A percentile compares a stretch with the other conserved stretches of the same genome.
These are phyloP conservation scores for Protea cynaroides DNA, from an alignment of 164 flowering plant genomes.

Conservation along the genomic window DNA sequence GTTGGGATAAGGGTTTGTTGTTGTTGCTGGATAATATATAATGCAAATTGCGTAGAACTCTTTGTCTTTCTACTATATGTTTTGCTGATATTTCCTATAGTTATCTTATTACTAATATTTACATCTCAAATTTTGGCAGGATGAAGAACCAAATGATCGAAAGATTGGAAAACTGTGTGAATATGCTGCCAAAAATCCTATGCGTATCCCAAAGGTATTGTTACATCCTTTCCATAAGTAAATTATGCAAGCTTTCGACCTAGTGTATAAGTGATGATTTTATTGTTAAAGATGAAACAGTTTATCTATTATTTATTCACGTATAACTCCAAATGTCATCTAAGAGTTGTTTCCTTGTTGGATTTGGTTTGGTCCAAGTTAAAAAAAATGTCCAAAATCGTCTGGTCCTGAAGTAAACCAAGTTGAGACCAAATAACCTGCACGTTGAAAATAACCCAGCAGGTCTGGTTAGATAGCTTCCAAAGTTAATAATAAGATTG, in stretches of 20 bases:
- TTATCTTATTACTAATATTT: background rate
- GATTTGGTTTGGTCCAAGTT: too few relatives aligned
- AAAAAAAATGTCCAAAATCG: too few relatives aligned
- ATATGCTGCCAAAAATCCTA: constrained; percentile 86
- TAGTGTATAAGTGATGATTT: background rate
- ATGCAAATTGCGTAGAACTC: background rate
- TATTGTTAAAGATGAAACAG: background rate
- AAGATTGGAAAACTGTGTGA: constrained; percentile 91
- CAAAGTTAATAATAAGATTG: too few relatives aligned
- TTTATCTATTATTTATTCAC: background rate
- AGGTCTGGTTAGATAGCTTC: too few relatives aligned
- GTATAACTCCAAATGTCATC: too few relatives aligned
- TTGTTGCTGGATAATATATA: too few relatives aligned
- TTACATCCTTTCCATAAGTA: background rate
- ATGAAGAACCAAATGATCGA: constrained; percentile 89
- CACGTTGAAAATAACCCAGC: too few relatives aligned
- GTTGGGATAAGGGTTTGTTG: too few relatives aligned
- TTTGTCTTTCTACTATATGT: background rate
- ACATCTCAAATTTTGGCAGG: constrained; percentile 34
- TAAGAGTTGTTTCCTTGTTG: too few relatives aligned
- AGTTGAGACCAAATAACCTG: too few relatives aligned
- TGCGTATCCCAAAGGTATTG: constrained; percentile 91
- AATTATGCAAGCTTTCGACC: background rate
- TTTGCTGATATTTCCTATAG: background rate
- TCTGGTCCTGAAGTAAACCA: too few relatives aligned